Base-by-base conservation (phyloP, 768 basidiomycete species). In the Infundibulicybe gibba region DNA sequence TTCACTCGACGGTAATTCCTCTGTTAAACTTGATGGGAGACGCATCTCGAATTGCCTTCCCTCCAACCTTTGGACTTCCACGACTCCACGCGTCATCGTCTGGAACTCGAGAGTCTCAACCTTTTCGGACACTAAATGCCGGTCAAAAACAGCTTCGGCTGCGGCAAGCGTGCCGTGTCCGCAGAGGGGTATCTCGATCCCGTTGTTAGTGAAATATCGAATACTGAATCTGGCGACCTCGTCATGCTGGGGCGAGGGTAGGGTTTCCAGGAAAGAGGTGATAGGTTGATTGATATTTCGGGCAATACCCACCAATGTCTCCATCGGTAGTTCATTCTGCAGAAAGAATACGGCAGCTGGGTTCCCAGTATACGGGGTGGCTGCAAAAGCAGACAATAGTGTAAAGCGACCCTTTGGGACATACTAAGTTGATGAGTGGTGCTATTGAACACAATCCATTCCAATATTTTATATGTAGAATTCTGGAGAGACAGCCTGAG, bases 271-370 rank as follows among this genome's bases (percentile, higher is more conserved):
- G 47, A 73, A 67, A 1, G 62, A 50, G 1, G 61, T 59, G 41
- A 76, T 68, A 9, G 76, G 76, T 45, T 78, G 76, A 47, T 71
- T 71, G 25, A 80, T 61, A 46, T 74, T 75, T 43, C 54, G 57
- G 2, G 75, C 64, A 17, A 76, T 65, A 13, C 59, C 56, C 41
- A 52, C 54, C 11, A 75, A 61, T 6, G 53, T 55, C 6, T 64
- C 63, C 0, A 51, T 48, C 6, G 70, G 49, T 5, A 54, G 48
- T 30, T 55, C 43, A 2, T 58, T 47, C 44, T 72, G 65, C 8
- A 69, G 52, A 49, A 74, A 64, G 43, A 72, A 58, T 34, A 76
- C 58, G 5, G 61, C 64, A 3, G 76, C 74, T 0, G 76, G 75
- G 51, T 77, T 78, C 2, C 77, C 75, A 11, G 62, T 60, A 56